Percentiles rank a stretch among this genome's conserved stretches.
Conservation (phyloP, 1,284 basidiomycete species). For the Moniliella sp. region DNA sequence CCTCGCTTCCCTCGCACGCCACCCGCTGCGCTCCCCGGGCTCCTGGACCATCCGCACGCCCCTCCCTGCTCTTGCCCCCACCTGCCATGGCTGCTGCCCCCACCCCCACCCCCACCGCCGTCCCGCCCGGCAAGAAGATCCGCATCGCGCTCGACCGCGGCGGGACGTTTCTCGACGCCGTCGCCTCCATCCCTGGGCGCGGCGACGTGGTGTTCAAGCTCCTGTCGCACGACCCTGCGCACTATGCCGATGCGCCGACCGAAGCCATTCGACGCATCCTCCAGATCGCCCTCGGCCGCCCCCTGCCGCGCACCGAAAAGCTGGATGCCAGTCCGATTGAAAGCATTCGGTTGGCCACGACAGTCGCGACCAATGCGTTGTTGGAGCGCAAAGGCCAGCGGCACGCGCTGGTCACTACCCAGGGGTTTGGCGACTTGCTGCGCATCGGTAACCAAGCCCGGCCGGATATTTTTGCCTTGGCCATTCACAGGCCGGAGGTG, state of each 20-base stretch:
- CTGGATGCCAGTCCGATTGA: constrained; percentile 65
- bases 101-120: too few species aligned
- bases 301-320: constrained; percentile 46
- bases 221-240: constrained; percentile 40
- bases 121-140: too few species aligned
- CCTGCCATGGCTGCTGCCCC: too few species aligned
- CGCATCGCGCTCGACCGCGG: too few species aligned
- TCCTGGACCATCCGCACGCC: too few species aligned
- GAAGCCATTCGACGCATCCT: constrained; percentile 79
- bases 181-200: constrained; percentile 11
- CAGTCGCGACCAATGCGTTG: constrained; percentile 84
- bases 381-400: constrained; percentile 78
- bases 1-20: too few species aligned
- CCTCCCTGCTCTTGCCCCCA: too few species aligned
- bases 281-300: constrained; percentile 50
- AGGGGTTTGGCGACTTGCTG: constrained; percentile 72
- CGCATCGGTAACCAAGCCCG: constrained; percentile 79
- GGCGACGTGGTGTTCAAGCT: constrained; percentile 36
- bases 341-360: constrained; percentile 75
- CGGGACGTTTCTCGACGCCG: constrained; percentile 30
- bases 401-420: constrained; percentile 74
- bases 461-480: constrained; percentile 44
- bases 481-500: constrained; percentile 45
- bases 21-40: too few species aligned
- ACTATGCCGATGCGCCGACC: constrained; percentile 79